Conservation (phyloP, 768 basidiomycete genomes). For the Amanita thiersii region DNA sequence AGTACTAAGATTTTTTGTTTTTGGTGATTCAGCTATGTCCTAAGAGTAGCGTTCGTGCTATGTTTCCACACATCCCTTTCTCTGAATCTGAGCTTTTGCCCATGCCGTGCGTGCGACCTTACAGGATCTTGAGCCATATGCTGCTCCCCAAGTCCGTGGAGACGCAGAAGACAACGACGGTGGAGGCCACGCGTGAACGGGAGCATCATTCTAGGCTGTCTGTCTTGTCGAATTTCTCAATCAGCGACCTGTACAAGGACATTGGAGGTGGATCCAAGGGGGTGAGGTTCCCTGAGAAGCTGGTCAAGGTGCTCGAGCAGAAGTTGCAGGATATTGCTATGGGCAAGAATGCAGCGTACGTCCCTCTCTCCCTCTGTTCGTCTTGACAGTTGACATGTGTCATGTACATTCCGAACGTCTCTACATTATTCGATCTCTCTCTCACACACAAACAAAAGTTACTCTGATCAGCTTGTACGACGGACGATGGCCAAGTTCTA, state of each 20-base stretch:
- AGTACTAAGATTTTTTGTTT: conserved; percentile 8
- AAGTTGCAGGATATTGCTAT: conserved; percentile 89
- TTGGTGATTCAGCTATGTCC: conserved; percentile 49
- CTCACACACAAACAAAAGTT: conserved; percentile 36
- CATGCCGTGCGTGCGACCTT: conserved; percentile 11
- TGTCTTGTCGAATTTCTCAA: conserved; percentile 57
- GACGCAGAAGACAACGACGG: conserved; percentile 17
- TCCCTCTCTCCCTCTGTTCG: conserved; percentile 12
- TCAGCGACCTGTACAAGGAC: conserved; percentile 79
- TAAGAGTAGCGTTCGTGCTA: conserved; percentile 72
- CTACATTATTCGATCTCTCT: conserved; percentile 1
- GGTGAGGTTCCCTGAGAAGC: conserved; percentile 90
- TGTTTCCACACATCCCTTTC: conserved; percentile 8
- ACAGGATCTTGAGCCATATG: conserved; percentile 66
- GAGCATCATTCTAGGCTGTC: conserved; percentile 66
- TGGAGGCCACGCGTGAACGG: conserved; percentile 38
- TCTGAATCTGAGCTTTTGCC: conserved; percentile 8
- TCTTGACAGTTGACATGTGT: background rate
- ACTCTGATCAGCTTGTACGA: conserved; percentile 83
- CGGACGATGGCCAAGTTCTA: conserved; percentile 92
- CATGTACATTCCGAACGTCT: no score
- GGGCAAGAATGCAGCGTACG: conserved; percentile 86
- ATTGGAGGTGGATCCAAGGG: conserved; percentile 72
- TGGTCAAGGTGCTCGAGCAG: conserved; percentile 84
- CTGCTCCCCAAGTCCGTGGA: conserved; percentile 50